A percentile compares a stretch with the other conserved stretches of the same genome.
Conservation (phyloP, 345 rosid species). For the Salix arbutifolia region DNA sequence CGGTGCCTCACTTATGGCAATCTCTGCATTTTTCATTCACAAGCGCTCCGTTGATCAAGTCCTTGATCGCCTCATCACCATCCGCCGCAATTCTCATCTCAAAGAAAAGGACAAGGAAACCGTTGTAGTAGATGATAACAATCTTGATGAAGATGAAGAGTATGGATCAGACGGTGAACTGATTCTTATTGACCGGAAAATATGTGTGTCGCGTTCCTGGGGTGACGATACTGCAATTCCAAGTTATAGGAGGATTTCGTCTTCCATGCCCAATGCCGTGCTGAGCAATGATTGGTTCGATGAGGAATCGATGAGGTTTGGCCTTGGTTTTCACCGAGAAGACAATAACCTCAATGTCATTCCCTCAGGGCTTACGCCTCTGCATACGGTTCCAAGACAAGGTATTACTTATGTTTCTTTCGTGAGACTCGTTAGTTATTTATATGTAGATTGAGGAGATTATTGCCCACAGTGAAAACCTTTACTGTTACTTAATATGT, state of each 20-base stretch:
- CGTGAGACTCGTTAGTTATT: too few species aligned
- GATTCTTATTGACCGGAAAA: slow-evolving; percentile 7
- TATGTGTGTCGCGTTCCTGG: slow-evolving; percentile 24
- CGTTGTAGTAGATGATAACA: background rate
- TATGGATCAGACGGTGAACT: slow-evolving; percentile 17
- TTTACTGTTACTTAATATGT: too few species aligned
- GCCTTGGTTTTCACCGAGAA: slow-evolving; percentile 9
- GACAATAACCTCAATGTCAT: slow-evolving; percentile 32
- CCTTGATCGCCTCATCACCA: slow-evolving; percentile 27
- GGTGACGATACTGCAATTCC: slow-evolving; percentile 20
- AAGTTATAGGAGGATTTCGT: slow-evolving; percentile 28
- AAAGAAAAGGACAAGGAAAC: slow-evolving; percentile 5
- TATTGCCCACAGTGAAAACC: too few species aligned
- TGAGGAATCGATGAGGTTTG: slow-evolving; percentile 21
- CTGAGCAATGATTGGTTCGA: slow-evolving; percentile 39
- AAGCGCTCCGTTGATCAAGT: slow-evolving; percentile 52
- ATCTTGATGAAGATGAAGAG: background rate
- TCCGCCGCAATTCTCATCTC: background rate
- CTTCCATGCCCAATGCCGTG: slow-evolving; percentile 42
- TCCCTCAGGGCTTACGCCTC: slow-evolving; percentile 43
- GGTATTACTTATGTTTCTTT: slow-evolving; percentile 10
- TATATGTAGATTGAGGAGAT: too few species aligned
- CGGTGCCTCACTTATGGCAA: slow-evolving; percentile 56
- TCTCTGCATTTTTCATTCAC: slow-evolving; percentile 51
- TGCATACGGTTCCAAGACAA: slow-evolving; percentile 26